Evolutionary conservation across 305 asterid genomes (phyloP).

Genomic region (Fraxinus floribunda): DNA sequence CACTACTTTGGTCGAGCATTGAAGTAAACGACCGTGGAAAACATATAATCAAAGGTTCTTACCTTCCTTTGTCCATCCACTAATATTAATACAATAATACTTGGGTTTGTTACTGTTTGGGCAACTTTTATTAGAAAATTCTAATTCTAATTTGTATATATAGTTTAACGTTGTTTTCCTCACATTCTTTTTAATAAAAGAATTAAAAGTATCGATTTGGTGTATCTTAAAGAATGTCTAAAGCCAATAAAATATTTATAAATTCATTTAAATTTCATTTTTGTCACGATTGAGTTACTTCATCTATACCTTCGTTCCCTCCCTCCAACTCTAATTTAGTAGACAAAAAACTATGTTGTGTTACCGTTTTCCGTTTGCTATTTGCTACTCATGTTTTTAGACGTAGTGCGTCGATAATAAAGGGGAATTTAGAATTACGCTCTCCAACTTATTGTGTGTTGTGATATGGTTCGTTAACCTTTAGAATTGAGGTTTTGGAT

Average conservation of each 20-base stretch:
- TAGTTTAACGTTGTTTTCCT: neutral
- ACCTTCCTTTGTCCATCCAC: constrained; percentile 18
- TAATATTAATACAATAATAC: neutral
- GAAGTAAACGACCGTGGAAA: neutral
- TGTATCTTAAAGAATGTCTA: neutral
- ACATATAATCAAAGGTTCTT: neutral
- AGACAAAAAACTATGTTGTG: neutral
- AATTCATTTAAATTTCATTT: neutral
- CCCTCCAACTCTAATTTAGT: neutral
- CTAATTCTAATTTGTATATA: neutral
- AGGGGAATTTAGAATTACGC: neutral
- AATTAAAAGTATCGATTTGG: neutral
- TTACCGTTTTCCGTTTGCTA: neutral
- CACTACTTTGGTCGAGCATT: neutral
- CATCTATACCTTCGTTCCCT: neutral
- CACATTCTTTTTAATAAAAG: neutral
- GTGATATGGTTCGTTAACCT: neutral
- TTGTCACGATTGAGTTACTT: neutral
- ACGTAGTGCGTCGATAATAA: neutral
- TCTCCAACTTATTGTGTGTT: neutral
- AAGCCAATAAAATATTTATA: neutral
- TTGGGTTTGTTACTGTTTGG: neutral
- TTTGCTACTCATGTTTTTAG: neutral
- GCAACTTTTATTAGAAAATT: neutral
- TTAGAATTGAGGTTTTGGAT: neutral